Conservation (phyloP, 768 basidiomycete species). For the Boletales sp. region DNA sequence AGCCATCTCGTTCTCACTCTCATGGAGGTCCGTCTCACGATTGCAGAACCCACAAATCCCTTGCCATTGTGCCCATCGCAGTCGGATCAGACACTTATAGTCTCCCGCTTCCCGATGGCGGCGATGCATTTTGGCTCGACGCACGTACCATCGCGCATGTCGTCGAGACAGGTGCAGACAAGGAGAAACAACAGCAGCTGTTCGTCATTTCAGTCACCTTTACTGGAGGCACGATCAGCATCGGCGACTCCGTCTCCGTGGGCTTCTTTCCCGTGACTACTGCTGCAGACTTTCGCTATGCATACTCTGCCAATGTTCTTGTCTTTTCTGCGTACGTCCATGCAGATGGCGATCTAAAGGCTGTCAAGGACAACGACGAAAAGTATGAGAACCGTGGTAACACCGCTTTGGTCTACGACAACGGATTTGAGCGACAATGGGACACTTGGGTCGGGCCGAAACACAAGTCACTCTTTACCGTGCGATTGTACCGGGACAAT, state of each 20-base stretch:
- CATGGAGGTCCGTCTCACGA: neutral
- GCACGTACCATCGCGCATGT: constrained; percentile 67
- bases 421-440: constrained; percentile 74
- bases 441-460: constrained; percentile 75
- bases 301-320: constrained; percentile 51
- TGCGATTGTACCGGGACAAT: constrained; percentile 48
- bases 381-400: constrained; percentile 71
- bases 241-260: constrained; percentile 41
- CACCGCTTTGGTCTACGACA: constrained; percentile 68
- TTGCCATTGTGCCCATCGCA: constrained; percentile 59
- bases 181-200: constrained; percentile 48
- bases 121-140: constrained; percentile 79
- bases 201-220: constrained; percentile 57
- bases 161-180: constrained; percentile 48
- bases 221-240: constrained; percentile 32
- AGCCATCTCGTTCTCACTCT: constrained; percentile 20
- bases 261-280: constrained; percentile 68
- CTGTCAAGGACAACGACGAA: constrained; percentile 67
- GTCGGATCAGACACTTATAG: constrained; percentile 47
- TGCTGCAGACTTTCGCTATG: constrained; percentile 69
- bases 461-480: constrained; percentile 66
- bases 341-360: constrained; percentile 65
- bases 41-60: constrained; percentile 66
- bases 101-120: constrained; percentile 61
- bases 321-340: constrained; percentile 87